Percentiles rank a stretch among this genome's conserved stretches.
Conservation (phyloP, 2,329 filamentous ascomycete genomes). For the Cordyceps cateniannulata region DNA sequence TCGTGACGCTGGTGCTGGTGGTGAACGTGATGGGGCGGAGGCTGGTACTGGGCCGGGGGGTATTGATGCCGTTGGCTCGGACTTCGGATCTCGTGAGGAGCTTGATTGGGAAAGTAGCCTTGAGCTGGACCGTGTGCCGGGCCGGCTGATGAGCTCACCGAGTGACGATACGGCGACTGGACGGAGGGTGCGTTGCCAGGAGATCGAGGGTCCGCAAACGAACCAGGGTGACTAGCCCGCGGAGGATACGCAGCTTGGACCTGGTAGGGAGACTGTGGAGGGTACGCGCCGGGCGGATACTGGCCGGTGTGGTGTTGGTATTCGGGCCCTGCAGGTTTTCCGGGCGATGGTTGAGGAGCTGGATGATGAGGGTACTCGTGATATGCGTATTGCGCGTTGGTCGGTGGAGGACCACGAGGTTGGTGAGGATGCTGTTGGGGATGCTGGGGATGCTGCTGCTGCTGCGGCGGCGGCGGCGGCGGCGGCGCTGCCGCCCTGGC, state of each 20-base stretch:
- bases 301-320: constrained; percentile 28
- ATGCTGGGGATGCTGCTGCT: constrained; percentile 15
- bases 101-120: constrained; percentile 41
- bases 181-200: constrained; percentile 38
- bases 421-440: constrained; percentile 39
- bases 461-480: constrained; percentile 17
- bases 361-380: constrained; percentile 42
- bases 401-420: constrained; percentile 29
- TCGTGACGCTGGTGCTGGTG: constrained; percentile 37
- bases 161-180: constrained; percentile 44
- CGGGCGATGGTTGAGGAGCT: constrained; percentile 44
- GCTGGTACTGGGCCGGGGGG: constrained; percentile 33
- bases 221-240: constrained; percentile 34
- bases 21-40: constrained; percentile 1
- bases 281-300: constrained; percentile 28
- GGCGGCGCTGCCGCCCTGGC: constrained; percentile 24
- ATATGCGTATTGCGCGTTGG: constrained; percentile 39
- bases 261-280: constrained; percentile 33
- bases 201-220: constrained; percentile 44
- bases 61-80: constrained; percentile 48
- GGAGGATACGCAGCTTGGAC: constrained; percentile 35
- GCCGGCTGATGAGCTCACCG: constrained; percentile 34
- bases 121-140: constrained; percentile 31
- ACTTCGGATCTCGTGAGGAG: constrained; percentile 38
- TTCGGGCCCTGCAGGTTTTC: constrained; percentile 39